phyloP scores from a whole-genome alignment of 768 basidiomycete genomes.

The Leucogyrophana mollusca region DNA sequence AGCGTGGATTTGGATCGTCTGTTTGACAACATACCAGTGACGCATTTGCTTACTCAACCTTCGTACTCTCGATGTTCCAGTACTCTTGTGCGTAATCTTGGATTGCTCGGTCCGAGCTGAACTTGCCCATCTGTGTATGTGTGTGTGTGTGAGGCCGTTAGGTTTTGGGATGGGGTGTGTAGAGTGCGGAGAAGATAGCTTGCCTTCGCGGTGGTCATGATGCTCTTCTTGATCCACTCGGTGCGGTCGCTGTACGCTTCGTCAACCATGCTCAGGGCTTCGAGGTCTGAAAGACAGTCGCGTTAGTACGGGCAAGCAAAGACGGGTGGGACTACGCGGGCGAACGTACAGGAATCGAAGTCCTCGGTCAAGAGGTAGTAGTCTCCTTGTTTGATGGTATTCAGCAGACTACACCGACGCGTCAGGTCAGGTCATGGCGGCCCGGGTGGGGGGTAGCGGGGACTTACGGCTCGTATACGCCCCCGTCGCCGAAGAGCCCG shows the following conservation, averaged over 20 bases:
- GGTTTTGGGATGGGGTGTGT: too few relatives aligned
- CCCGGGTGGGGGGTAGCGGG: constrained; percentile 14
- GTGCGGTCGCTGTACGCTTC: constrained; percentile 80
- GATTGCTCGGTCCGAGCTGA: constrained; percentile 93
- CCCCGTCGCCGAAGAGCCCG: constrained; percentile 78
- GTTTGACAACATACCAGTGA: not conserved
- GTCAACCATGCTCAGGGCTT: constrained; percentile 84
- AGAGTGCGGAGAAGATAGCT: not conserved
- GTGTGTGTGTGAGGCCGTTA: too few relatives aligned
- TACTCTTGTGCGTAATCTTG: constrained; percentile 89
- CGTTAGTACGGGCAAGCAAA: not conserved
- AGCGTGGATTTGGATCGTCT: constrained; percentile 9
- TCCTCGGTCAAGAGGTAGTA: constrained; percentile 87
- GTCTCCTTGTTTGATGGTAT: constrained; percentile 75
- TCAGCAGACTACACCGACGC: constrained; percentile 53
- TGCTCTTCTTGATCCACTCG: constrained; percentile 92
- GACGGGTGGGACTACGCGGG: too few relatives aligned
- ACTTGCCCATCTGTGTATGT: constrained; percentile 82
- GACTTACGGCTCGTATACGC: constrained; percentile 85
- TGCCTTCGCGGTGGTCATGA: constrained; percentile 77
- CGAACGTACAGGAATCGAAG: constrained; percentile 81
- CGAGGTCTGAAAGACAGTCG: constrained; percentile 52
- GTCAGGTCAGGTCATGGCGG: constrained; percentile 20
- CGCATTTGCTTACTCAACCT: constrained; percentile 20
- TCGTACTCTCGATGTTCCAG: constrained; percentile 68